Evolutionary conservation across 1,284 basidiomycete species (phyloP).

Genomic region (Rugosomyces carneus): DNA sequence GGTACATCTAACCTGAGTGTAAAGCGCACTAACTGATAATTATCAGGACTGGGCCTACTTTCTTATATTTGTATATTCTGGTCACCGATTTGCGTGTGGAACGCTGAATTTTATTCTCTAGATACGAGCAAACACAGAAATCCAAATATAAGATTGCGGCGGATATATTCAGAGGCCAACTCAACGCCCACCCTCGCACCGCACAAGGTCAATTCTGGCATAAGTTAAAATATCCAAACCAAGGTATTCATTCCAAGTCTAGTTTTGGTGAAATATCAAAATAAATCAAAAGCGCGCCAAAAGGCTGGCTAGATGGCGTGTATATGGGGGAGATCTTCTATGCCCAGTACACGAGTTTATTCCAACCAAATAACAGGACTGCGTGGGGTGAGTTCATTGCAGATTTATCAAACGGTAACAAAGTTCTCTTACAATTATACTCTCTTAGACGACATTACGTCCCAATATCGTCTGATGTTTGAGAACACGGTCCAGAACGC

Average conservation of each 20-base stretch:
- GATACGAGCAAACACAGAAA: slow-evolving; percentile 27
- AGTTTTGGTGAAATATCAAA: no score
- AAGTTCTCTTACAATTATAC: neutral
- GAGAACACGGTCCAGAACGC: slow-evolving; percentile 35
- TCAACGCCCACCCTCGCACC: slow-evolving; percentile 37
- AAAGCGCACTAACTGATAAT: no score
- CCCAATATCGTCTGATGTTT: slow-evolving; percentile 40
- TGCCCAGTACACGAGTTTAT: slow-evolving; percentile 32
- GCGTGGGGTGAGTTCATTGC: slow-evolving; percentile 32
- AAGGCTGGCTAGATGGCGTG: slow-evolving; percentile 44
- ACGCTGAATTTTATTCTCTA: no score
- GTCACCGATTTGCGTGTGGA: no score
- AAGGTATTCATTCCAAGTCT: slow-evolving; percentile 33
- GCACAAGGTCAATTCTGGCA: slow-evolving; percentile 41
- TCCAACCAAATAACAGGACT: slow-evolving; percentile 32
- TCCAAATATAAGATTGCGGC: slow-evolving; percentile 35
- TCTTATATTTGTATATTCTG: no score
- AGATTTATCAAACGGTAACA: neutral
- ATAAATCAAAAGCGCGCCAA: no score
- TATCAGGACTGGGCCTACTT: no score
- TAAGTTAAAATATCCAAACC: slow-evolving; percentile 34
- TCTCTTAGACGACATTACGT: slow-evolving; percentile 32
- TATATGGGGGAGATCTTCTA: slow-evolving; percentile 46
- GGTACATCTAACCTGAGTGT: no score
- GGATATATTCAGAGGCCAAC: slow-evolving; percentile 31